Evolutionary conservation across 768 basidiomycete genomes (phyloP).

Genomic region (Rhizopogon salebrosus): DNA sequence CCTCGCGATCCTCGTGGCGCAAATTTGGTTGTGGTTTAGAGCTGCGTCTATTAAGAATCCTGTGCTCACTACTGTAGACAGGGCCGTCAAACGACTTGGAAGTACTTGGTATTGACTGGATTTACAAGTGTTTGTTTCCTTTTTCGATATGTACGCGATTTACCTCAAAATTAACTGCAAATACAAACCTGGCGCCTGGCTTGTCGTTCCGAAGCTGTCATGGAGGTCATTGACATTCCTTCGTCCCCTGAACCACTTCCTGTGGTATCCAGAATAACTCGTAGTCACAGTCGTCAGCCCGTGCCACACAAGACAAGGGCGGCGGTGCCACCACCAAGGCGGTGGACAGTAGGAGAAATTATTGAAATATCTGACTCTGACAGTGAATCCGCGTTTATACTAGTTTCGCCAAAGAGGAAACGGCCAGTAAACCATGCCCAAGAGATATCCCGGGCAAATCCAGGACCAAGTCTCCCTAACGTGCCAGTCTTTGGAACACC

Average conservation of each 20-base stretch:
- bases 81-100: too few species aligned
- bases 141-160: too few species aligned
- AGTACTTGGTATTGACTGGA: too few species aligned
- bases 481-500: slow-evolving; percentile 9
- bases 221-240: slow-evolving; percentile 22
- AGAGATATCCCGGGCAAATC: background rate
- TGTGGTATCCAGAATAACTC: slow-evolving; percentile 9
- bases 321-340: background rate
- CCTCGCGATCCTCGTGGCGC: too few species aligned
- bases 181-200: background rate
- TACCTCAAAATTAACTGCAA: background rate
- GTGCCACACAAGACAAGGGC: slow-evolving; percentile 11
- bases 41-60: too few species aligned
- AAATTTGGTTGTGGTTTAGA: too few species aligned
- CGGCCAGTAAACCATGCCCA: background rate
- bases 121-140: too few species aligned
- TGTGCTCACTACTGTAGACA: too few species aligned
- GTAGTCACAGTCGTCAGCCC: slow-evolving; percentile 16
- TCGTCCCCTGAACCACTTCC: slow-evolving; percentile 21
- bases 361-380: slow-evolving; percentile 55
- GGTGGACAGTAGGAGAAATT: slow-evolving; percentile 22
- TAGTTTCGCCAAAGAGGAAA: background rate
- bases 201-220: background rate
- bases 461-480: slow-evolving; percentile 7
- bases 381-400: slow-evolving; percentile 21